Evolutionary conservation across 2,329 filamentous ascomycete genomes (phyloP).

Genomic region (Colletotrichum agaves): DNA sequence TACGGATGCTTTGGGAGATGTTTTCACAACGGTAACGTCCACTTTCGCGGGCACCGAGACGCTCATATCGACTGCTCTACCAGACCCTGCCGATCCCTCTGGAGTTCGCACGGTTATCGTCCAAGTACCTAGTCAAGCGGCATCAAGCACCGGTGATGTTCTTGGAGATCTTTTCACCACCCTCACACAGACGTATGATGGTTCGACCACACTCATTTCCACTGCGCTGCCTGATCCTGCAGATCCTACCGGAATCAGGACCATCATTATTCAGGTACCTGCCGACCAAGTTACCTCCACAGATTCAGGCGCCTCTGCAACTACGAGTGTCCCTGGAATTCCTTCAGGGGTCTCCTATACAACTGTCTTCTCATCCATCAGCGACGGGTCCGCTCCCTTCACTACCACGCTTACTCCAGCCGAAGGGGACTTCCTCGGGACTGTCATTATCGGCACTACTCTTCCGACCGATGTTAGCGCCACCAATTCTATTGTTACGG

Average conservation of each 20-base stretch:
- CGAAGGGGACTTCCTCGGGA: too few relatives aligned
- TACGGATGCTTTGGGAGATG: not conserved
- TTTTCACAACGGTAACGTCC: not conserved
- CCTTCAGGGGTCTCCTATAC: too few relatives aligned
- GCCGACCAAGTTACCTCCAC: not conserved
- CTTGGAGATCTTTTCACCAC: not conserved
- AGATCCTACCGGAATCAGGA: not conserved
- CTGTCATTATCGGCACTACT: too few relatives aligned
- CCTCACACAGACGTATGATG: constrained; percentile 9
- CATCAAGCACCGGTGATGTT: not conserved
- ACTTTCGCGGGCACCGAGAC: not conserved
- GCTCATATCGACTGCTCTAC: not conserved
- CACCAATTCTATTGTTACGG: not conserved
- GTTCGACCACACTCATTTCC: not conserved
- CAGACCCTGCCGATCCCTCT: not conserved
- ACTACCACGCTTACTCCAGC: too few relatives aligned
- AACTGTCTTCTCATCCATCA: too few relatives aligned
- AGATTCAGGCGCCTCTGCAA: not conserved
- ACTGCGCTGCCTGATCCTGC: not conserved
- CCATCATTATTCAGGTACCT: constrained; percentile 1
- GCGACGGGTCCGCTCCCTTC: too few relatives aligned
- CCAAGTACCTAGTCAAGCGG: not conserved
- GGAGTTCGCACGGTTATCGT: not conserved
- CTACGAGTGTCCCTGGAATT: not conserved
- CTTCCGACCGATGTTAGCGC: too few relatives aligned